phyloP scores from a whole-genome alignment of 768 basidiomycete species.

The Suillus decipiens region DNA sequence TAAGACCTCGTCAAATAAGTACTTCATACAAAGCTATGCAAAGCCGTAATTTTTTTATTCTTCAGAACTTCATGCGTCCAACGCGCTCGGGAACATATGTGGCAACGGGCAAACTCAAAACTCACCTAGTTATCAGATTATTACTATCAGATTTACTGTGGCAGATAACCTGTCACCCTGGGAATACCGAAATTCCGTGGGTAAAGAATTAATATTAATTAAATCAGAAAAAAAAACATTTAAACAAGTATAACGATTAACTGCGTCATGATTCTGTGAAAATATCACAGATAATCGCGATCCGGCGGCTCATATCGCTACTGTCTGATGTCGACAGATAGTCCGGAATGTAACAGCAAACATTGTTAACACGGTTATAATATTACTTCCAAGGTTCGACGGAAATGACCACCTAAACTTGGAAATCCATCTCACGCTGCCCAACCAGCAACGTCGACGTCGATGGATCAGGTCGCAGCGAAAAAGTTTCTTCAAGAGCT shows the following conservation, averaged over 20 bases:
- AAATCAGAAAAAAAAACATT: slow-evolving; percentile 3
- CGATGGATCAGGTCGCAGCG: slow-evolving; percentile 60
- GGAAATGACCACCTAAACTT: neutral
- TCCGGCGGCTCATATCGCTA: neutral
- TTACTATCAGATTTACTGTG: neutral
- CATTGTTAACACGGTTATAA: neutral
- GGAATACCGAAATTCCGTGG: slow-evolving; percentile 10
- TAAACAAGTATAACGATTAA: neutral
- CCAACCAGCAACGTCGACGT: slow-evolving; percentile 12
- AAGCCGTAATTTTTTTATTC: slow-evolving; percentile 1
- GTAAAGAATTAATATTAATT: neutral
- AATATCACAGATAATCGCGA: too few species aligned
- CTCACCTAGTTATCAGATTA: slow-evolving; percentile 1
- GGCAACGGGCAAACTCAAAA: neutral
- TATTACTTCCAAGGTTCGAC: neutral
- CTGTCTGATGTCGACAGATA: neutral
- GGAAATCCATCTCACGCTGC: neutral
- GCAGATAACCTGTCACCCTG: slow-evolving; percentile 14
- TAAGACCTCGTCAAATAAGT: slow-evolving; percentile 6
- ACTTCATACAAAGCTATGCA: neutral
- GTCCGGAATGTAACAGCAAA: too few species aligned
- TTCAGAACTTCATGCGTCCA: neutral
- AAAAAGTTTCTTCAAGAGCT: slow-evolving; percentile 77
- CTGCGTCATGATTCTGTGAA: slow-evolving; percentile 5
- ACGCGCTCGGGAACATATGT: neutral